A percentile compares a stretch with the other conserved stretches of the same genome.
These are phyloP conservation scores for Herpotrichia juniperi DNA, from an alignment of 2,329 filamentous ascomycete species.

Conservation along the genomic window DNA sequence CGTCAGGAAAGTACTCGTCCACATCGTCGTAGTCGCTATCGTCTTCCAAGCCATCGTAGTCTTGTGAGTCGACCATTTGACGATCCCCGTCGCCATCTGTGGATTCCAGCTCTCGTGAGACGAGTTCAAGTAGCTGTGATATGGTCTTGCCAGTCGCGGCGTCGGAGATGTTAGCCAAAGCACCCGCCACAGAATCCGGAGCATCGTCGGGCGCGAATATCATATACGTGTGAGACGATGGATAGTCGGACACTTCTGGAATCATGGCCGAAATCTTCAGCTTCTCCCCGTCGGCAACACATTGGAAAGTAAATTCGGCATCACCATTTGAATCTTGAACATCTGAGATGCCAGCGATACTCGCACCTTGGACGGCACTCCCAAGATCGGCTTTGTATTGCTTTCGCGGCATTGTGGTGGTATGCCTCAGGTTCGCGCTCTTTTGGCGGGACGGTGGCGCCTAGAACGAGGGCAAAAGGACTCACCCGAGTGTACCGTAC, in stretches of 20 bases:
- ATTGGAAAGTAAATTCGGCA: conserved; percentile 70
- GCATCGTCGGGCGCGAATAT: conserved; percentile 60
- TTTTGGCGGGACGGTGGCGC: too few species aligned
- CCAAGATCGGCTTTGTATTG: conserved; percentile 67
- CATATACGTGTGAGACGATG: conserved; percentile 62
- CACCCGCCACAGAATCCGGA: conserved; percentile 48
- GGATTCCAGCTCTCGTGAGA: conserved; percentile 47
- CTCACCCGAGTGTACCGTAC: too few species aligned
- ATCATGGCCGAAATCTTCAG: conserved; percentile 48
- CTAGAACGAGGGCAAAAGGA: neutral
- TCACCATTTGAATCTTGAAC: conserved; percentile 71
- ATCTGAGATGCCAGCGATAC: conserved; percentile 57
- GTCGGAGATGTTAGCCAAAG: conserved; percentile 55
- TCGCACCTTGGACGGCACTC: conserved; percentile 44
- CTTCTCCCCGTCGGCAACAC: conserved; percentile 34
- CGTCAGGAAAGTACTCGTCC: conserved; percentile 46
- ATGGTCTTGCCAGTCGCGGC: conserved; percentile 52
- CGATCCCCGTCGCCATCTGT: conserved; percentile 50
- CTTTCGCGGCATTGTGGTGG: conserved; percentile 65
- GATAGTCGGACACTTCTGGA: conserved; percentile 66
- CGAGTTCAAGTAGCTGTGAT: conserved; percentile 54
- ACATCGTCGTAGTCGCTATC: conserved; percentile 33
- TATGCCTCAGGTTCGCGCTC: neutral
- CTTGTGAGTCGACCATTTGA: conserved; percentile 49
- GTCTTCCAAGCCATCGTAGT: conserved; percentile 34